phyloP scores from a whole-genome alignment of 768 basidiomycete genomes.

The Sporobolomyces pararoseus region DNA sequence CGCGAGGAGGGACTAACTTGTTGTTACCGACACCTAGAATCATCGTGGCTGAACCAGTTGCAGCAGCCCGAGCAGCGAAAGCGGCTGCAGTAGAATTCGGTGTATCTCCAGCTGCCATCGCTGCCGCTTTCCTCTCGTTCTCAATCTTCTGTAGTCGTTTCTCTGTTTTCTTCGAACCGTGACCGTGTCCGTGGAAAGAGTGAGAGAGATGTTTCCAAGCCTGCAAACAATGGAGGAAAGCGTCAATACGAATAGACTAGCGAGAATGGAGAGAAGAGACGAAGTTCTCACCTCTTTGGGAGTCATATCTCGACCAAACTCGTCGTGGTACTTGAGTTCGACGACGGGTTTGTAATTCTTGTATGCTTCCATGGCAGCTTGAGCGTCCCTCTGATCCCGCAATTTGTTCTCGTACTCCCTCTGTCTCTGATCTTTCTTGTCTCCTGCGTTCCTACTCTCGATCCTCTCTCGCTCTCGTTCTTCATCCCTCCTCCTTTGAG shows the following conservation, averaged over 20 bases:
- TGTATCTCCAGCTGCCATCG: conserved; percentile 93
- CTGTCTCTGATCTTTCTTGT: conserved; percentile 83
- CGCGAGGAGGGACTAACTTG: conserved; percentile 31
- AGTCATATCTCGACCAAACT: conserved; percentile 80
- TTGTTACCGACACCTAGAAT: conserved; percentile 57
- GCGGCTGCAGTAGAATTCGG: conserved; percentile 91
- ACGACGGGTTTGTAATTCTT: conserved; percentile 95
- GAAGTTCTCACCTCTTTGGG: conserved; percentile 64
- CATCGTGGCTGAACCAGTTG: conserved; percentile 93
- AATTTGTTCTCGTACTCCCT: conserved; percentile 90
- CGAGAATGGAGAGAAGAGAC: too few relatives aligned
- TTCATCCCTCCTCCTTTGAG: conserved; percentile 68
- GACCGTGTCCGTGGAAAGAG: conserved; percentile 96
- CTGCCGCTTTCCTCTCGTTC: conserved; percentile 90
- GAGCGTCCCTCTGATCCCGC: conserved; percentile 85
- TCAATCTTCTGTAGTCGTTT: conserved; percentile 93
- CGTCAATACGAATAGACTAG: background rate
- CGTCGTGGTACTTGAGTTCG: conserved; percentile 93
- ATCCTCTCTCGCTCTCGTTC: conserved; percentile 76
- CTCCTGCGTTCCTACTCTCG: conserved; percentile 62
- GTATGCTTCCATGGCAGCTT: conserved; percentile 73
- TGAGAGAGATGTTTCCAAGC: conserved; percentile 98
- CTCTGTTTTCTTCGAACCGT: conserved; percentile 94
- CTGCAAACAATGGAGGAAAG: background rate
- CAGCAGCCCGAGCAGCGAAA: conserved; percentile 88